Base-by-base conservation (phyloP, 805 yeast species). In the Crinitomyces ghanaensis region DNA sequence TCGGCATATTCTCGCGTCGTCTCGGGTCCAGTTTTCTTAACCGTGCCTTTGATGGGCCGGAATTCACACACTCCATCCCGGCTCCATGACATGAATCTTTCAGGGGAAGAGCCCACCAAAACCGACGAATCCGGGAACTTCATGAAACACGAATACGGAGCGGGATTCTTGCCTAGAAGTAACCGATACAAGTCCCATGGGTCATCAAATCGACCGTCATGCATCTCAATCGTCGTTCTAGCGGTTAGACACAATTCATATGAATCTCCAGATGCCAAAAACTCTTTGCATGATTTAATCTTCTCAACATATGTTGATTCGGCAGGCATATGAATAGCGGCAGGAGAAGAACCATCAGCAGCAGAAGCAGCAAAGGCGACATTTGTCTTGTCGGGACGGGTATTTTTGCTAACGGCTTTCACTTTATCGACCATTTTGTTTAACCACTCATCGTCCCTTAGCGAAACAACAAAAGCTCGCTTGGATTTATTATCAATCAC, bases 31-130 rank as follows among this genome's bases (percentile, higher is more conserved):
- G 21, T 12, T 45, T 83, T 84, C 44, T 66, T 72, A 2, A 91
- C 95, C 0, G 99, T 91, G 4, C 99, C 99, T 53, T 91, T 91
- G 36, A 91, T 91, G 2, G 99, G 99, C 35, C 97, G 65, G 50
- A 91, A 65, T 55, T 91, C 93, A 37, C 91, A 79, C 15, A 41
- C 43, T 0, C 54, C 49, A 1, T 39, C 37, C 15, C 63, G 53
- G 35, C 66, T 66, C 95, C 97, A 93, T 2, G 77, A 68, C 33
- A 93, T 51, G 49, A 91, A 93, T 42, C 98, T 63, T 54, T 91
- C 99, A 0, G 99, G 99, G 0, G 97, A 88, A 0, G 95, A 78
- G 2, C 95, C 83, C 2, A 88, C 63, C 20, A 91, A 58, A 8
- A 66, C 62, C n/a, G n/a, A n/a, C 2, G 62, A 66, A 22, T 45